phyloP scores from a whole-genome alignment of 1,284 basidiomycete genomes.

The Tylopilus sp. region DNA sequence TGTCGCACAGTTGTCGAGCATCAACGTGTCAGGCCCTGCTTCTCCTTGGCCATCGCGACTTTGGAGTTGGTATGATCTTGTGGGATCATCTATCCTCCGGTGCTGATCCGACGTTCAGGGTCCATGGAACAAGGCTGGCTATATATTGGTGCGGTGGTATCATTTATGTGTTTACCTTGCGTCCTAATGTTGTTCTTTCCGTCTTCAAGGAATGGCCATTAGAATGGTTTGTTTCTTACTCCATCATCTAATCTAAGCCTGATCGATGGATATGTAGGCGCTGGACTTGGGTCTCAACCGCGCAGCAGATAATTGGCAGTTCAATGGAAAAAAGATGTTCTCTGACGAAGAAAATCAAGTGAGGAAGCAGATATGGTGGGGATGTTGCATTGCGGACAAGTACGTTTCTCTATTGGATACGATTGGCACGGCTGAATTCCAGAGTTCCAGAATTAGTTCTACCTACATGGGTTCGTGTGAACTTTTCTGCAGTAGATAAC shows the following conservation, averaged over 20 bases:
- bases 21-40: conserved; percentile 74
- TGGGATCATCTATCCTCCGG: background rate
- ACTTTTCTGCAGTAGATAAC: background rate
- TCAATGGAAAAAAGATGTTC: conserved; percentile 61
- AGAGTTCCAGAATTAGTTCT: conserved; percentile 49
- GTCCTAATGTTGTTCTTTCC: conserved; percentile 9
- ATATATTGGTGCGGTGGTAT: conserved; percentile 54
- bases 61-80: conserved; percentile 58
- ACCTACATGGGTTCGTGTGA: conserved; percentile 58
- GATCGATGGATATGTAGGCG: conserved; percentile 45
- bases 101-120: conserved; percentile 33
- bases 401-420: conserved; percentile 32
- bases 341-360: conserved; percentile 69
- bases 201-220: conserved; percentile 59
- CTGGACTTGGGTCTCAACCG: conserved; percentile 80
- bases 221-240: conserved; percentile 51
- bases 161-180: background rate
- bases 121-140: conserved; percentile 81
- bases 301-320: conserved; percentile 72
- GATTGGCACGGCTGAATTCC: conserved; percentile 3
- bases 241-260: background rate
- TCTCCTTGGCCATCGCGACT: conserved; percentile 74
- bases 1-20: conserved; percentile 60
- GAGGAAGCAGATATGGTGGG: conserved; percentile 80
- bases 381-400: conserved; percentile 71